These are phyloP conservation scores for Neobulgaria alba DNA, from an alignment of 2,329 filamentous ascomycete species.

Conservation along the genomic window DNA sequence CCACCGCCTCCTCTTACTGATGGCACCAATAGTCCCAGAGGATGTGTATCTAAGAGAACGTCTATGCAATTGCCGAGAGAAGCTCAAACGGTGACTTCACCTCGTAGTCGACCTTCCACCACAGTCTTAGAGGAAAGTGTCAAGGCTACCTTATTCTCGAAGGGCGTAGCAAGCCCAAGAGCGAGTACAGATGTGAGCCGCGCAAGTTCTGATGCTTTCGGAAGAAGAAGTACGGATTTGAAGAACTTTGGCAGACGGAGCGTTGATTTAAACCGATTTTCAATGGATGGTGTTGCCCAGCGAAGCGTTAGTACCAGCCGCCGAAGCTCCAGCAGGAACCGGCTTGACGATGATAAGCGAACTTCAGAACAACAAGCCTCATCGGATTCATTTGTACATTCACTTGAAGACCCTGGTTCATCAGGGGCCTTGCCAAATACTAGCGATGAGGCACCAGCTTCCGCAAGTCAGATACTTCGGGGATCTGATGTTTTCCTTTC, in stretches of 20 bases:
- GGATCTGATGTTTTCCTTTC: conserved; percentile 83
- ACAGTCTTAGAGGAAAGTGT: conserved; percentile 44
- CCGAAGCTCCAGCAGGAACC: conserved; percentile 42
- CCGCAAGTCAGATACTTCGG: conserved; percentile 82
- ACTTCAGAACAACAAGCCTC: conserved; percentile 50
- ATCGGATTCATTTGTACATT: conserved; percentile 68
- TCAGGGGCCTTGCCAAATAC: conserved; percentile 63
- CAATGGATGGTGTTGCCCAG: conserved; percentile 34
- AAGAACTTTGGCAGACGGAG: conserved; percentile 35
- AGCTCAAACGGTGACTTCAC: conserved; percentile 7
- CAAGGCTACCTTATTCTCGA: conserved; percentile 50
- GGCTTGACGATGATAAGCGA: conserved; percentile 41
- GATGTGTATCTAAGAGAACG: conserved; percentile 12
- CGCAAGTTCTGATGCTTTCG: conserved; percentile 44
- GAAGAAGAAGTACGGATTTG: conserved; percentile 42
- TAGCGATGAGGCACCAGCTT: conserved; percentile 64
- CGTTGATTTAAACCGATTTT: conserved; percentile 39
- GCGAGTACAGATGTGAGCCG: conserved; percentile 44
- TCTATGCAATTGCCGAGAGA: conserved; percentile 17
- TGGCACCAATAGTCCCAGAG: conserved; percentile 16
- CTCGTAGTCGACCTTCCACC: conserved; percentile 18
- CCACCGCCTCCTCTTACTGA: conserved; percentile 4
- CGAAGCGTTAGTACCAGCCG: conserved; percentile 55
- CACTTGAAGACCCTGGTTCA: conserved; percentile 63
- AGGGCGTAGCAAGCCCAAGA: conserved; percentile 41